These are phyloP conservation scores for Parmelia sp. DNA, from an alignment of 495 filamentous ascomycete genomes.

Conservation along the genomic window DNA sequence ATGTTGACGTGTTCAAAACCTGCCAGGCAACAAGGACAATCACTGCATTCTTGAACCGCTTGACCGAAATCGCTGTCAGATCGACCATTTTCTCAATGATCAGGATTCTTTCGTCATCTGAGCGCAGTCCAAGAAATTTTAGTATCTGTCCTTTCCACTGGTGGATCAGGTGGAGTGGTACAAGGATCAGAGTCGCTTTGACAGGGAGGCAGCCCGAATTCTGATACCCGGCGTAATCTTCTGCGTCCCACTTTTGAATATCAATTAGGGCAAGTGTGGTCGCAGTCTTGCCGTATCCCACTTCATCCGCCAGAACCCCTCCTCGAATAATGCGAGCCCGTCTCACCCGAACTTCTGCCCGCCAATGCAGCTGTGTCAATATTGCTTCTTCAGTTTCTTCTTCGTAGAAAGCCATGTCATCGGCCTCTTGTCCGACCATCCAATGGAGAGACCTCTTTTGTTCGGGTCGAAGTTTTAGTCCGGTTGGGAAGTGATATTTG, in stretches of 20 bases:
- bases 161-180: slow-evolving; percentile 52
- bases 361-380: slow-evolving; percentile 52
- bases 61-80: slow-evolving; percentile 35
- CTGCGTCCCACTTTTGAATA: slow-evolving; percentile 28
- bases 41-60: slow-evolving; percentile 42
- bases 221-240: neutral
- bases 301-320: slow-evolving; percentile 68
- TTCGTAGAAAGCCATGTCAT: slow-evolving; percentile 47
- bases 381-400: slow-evolving; percentile 64
- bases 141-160: slow-evolving; percentile 63
- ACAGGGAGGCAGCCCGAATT: slow-evolving; percentile 40
- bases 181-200: slow-evolving; percentile 64
- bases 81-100: slow-evolving; percentile 31
- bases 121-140: slow-evolving; percentile 46
- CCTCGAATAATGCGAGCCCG: slow-evolving; percentile 48
- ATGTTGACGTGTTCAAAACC: slow-evolving; percentile 41
- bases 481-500: slow-evolving; percentile 28
- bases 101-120: slow-evolving; percentile 35
- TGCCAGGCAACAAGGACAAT: slow-evolving; percentile 51
- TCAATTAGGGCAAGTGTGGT: slow-evolving; percentile 58
- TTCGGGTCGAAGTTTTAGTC: slow-evolving; percentile 38
- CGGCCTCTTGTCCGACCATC: slow-evolving; percentile 59
- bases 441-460: slow-evolving; percentile 57
- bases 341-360: slow-evolving; percentile 53
- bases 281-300: slow-evolving; percentile 80